A percentile compares a stretch with the other conserved stretches of the same genome.
These are phyloP conservation scores for Sporothrix brasiliensis DNA, from an alignment of 2,329 filamentous ascomycete genomes.

Conservation along the genomic window DNA sequence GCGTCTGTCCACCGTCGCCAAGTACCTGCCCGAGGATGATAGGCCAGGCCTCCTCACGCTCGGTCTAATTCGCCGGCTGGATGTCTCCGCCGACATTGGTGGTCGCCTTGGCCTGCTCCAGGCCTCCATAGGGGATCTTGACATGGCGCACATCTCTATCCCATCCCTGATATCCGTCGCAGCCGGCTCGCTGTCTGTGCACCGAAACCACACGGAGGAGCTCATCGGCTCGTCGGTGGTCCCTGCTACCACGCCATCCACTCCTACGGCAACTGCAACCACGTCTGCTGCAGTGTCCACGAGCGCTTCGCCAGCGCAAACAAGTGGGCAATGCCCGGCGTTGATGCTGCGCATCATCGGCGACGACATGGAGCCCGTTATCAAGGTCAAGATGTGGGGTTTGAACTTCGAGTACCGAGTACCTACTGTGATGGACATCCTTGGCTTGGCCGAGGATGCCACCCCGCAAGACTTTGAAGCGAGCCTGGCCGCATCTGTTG, in stretches of 20 bases:
- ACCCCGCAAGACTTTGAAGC: conserved; percentile 73
- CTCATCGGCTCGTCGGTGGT: conserved; percentile 62
- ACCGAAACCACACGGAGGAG: conserved; percentile 69
- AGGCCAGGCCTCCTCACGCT: conserved; percentile 84
- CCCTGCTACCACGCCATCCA: conserved; percentile 21
- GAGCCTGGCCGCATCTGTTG: conserved; percentile 77
- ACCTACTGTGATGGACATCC: conserved; percentile 75
- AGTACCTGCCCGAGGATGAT: conserved; percentile 95
- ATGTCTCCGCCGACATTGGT: conserved; percentile 65
- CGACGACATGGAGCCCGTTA: conserved; percentile 88
- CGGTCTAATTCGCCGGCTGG: conserved; percentile 64
- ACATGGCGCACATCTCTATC: conserved; percentile 79
- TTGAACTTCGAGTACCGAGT: conserved; percentile 87
- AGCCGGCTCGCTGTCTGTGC: conserved; percentile 63
- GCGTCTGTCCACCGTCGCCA: conserved; percentile 82
- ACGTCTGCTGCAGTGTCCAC: conserved; percentile 34
- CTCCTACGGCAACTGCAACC: conserved; percentile 36
- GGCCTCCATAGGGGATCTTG: conserved; percentile 62
- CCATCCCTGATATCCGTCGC: conserved; percentile 82
- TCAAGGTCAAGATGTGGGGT: conserved; percentile 86
- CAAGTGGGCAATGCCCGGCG: conserved; percentile 50
- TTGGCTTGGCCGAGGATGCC: conserved; percentile 68
- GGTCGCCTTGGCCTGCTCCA: conserved; percentile 68
- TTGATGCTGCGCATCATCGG: conserved; percentile 89
- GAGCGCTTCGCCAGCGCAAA: not conserved